Evolutionary conservation across 1,284 basidiomycete species (phyloP), one percentile per base, ranked within the genome.

Genomic region (Coniferiporia weirii): DNA sequence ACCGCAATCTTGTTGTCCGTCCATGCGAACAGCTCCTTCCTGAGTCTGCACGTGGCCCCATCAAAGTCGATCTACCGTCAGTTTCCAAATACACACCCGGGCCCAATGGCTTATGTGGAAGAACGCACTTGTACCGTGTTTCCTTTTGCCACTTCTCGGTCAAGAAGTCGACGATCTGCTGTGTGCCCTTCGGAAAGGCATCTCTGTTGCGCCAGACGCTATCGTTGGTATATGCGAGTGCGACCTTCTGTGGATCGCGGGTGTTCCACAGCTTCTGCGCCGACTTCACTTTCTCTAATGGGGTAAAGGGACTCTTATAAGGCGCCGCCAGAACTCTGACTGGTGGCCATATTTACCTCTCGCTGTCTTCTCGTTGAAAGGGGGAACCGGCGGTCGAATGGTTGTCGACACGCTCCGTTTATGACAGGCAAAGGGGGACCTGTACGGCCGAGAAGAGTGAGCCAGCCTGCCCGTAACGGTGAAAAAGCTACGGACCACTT

Each of bases 141-240:
- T 85, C 83, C 63, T 72, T 77, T 54, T 71, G 66, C 83, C 83
- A 87, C 64, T 85, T 87, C 61, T 72, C 69, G 9, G 69, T 73
- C 56, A 86, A 67, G 68, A 85, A 84, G 51, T 70, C 64, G 60
- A 76, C 71, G 50, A 85, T 79, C 53, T 76, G 75, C 3, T 72
- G 72, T 36, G 74, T 74, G 0, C 83, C 84, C 32, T 66, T 64
- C 60, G 80, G 66, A 68, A 86, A 87, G 15, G 68, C 58, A 64
- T 78, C 78, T 44, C 84, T 72, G 70, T 87, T 87, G 27, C 84
- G 73, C 84, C 83, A 85, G 64, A 80, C 71, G 3, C 75, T 79
- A 66, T 83, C 78, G 17, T 71, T 69, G 0, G 82, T 83, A 70
- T 85, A 85, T 0, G 80, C 82, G 4, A 74, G 70, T 1, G 74